These are phyloP conservation scores for Sisymbrium altissimum DNA, from an alignment of 345 rosid species.

Conservation along the genomic window DNA sequence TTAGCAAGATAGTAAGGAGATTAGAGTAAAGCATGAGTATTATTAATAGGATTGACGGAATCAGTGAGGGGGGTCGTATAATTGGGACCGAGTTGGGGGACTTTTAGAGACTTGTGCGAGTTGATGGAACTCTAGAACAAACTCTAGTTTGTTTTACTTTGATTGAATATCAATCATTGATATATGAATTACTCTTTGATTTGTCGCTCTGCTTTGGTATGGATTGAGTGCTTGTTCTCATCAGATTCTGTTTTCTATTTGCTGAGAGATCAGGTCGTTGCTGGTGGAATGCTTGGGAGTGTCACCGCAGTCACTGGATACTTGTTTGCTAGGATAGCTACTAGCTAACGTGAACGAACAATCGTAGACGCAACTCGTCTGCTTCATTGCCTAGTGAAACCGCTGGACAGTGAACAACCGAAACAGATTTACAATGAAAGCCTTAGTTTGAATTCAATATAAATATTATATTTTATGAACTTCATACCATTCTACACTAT, in stretches of 20 bases:
- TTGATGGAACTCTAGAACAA: not conserved
- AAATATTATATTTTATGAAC: not conserved
- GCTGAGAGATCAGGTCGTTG: slow-evolving; percentile 65
- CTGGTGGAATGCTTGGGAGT: slow-evolving; percentile 76
- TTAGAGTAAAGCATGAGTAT: not conserved
- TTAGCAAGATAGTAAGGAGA: not conserved
- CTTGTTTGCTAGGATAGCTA: slow-evolving; percentile 40
- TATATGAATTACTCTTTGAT: not conserved
- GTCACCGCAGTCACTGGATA: slow-evolving; percentile 61
- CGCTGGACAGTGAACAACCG: not conserved
- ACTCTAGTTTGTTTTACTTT: not conserved
- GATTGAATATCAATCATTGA: not conserved
- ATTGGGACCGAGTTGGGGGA: not conserved
- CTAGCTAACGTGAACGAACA: slow-evolving; percentile 5
- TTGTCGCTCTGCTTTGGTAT: not conserved
- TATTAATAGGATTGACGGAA: not conserved
- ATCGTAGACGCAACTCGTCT: slow-evolving; percentile 8
- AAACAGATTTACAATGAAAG: not conserved
- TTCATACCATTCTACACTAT: slow-evolving; percentile 2
- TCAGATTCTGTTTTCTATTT: not conserved
- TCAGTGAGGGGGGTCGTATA: no score
- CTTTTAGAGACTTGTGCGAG: not conserved
- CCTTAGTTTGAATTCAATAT: not conserved
- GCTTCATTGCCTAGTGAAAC: not conserved
- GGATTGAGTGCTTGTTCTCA: not conserved